Evolutionary conservation across 1,284 basidiomycete genomes (phyloP).

Genomic region (Afroboletus lepidellus): DNA sequence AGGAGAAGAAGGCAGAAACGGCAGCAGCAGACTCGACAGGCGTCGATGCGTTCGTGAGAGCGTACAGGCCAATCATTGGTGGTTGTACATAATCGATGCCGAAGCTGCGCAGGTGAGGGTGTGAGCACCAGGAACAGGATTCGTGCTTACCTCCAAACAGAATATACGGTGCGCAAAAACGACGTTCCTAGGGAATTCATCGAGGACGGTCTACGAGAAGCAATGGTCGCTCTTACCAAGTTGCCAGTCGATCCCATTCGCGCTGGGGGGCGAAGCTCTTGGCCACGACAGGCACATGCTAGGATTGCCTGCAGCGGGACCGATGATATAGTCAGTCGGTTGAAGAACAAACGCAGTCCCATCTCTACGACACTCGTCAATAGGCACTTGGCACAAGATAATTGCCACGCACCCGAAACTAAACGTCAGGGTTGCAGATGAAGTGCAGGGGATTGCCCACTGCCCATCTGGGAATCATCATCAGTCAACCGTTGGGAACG

Average conservation of each 20-base stretch:
- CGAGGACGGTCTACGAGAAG: neutral
- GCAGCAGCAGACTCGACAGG: constrained; percentile 39
- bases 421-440: constrained; percentile 63
- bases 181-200: constrained; percentile 50
- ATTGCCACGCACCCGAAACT: constrained; percentile 60
- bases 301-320: constrained; percentile 63
- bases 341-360: constrained; percentile 45
- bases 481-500: constrained; percentile 3
- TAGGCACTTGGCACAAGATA: neutral
- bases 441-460: constrained; percentile 83
- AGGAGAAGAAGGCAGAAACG: constrained; percentile 58
- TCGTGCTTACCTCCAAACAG: constrained; percentile 66
- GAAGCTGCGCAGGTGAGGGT: constrained; percentile 44
- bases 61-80: constrained; percentile 72
- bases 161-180: constrained; percentile 81
- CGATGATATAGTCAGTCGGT: constrained; percentile 83
- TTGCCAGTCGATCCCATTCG: constrained; percentile 87
- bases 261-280: constrained; percentile 57
- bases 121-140: constrained; percentile 3
- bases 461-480: constrained; percentile 51
- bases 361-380: constrained; percentile 15
- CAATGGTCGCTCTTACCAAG: constrained; percentile 44
- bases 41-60: constrained; percentile 48
- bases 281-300: constrained; percentile 84
- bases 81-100: constrained; percentile 71